A percentile compares a stretch with the other conserved stretches of the same genome.
These are phyloP conservation scores for Rosa chinensis DNA, from an alignment of 306 rosid species.

Conservation along the genomic window DNA sequence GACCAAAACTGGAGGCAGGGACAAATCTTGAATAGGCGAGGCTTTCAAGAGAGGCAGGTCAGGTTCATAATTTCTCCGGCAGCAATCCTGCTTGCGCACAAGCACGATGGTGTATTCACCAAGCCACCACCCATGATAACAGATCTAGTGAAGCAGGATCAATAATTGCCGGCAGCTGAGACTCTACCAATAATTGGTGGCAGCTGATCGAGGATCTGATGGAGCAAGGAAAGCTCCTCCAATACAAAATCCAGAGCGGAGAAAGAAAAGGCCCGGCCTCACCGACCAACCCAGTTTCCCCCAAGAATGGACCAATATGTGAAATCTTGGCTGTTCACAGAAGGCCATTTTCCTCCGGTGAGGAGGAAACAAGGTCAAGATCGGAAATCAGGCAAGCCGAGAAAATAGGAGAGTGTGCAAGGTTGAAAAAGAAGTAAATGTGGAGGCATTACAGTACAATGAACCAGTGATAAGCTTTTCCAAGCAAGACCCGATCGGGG, in stretches of 20 bases:
- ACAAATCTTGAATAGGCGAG: too few species aligned
- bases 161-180: neutral
- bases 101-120: neutral
- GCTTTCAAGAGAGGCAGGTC: neutral
- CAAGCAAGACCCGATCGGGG: too few species aligned
- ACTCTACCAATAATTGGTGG: too few species aligned
- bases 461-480: too few species aligned
- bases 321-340: neutral
- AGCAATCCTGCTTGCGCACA: neutral
- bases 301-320: neutral
- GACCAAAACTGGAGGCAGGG: neutral
- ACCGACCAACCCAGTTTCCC: neutral
- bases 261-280: neutral
- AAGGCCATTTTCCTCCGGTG: neutral
- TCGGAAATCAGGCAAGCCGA: neutral
- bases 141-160: accelerated
- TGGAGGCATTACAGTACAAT: too few species aligned
- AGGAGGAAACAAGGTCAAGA: neutral
- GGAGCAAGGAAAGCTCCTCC: neutral
- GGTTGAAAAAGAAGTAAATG: neutral
- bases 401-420: neutral
- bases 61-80: neutral
- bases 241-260: neutral
- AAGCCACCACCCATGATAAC: neutral
- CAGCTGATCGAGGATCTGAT: neutral